Conservation (phyloP, 2,329 filamentous ascomycete species). For the Venturia oleaginea region DNA sequence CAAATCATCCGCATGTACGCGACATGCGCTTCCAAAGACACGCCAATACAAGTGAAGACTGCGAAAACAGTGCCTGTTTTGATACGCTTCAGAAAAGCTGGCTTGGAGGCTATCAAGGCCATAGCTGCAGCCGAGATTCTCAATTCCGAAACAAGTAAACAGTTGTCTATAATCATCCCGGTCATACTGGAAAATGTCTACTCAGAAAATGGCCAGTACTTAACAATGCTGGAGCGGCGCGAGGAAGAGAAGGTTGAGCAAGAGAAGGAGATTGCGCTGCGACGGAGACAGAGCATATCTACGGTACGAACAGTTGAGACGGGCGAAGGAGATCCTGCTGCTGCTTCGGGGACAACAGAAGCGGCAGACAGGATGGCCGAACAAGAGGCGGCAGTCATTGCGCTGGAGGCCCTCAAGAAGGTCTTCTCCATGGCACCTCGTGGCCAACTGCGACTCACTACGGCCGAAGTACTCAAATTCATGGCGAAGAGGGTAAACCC, state of each 20-base stretch:
- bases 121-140: slow-evolving; percentile 73
- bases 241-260: slow-evolving; percentile 59
- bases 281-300: slow-evolving; percentile 67
- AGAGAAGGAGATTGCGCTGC: slow-evolving; percentile 53
- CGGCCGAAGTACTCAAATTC: slow-evolving; percentile 64
- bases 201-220: slow-evolving; percentile 59
- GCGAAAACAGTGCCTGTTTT: slow-evolving; percentile 61
- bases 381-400: slow-evolving; percentile 75
- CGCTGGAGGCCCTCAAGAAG: slow-evolving; percentile 75
- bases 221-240: slow-evolving; percentile 59
- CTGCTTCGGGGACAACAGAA: slow-evolving; percentile 69
- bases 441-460: slow-evolving; percentile 70
- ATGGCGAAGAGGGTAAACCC: slow-evolving; percentile 38
- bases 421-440: slow-evolving; percentile 78
- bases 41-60: slow-evolving; percentile 35
- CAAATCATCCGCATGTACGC: slow-evolving; percentile 74
- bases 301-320: slow-evolving; percentile 67
- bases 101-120: slow-evolving; percentile 63
- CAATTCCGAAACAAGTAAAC: slow-evolving; percentile 63
- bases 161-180: slow-evolving; percentile 71
- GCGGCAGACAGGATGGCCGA: slow-evolving; percentile 87
- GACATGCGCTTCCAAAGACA: slow-evolving; percentile 61
- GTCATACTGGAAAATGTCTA: slow-evolving; percentile 82
- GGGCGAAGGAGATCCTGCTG: slow-evolving; percentile 48
- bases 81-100: slow-evolving; percentile 50